Base-by-base conservation (phyloP, 208 protist species). In the Trypanosoma brucei region DNA sequence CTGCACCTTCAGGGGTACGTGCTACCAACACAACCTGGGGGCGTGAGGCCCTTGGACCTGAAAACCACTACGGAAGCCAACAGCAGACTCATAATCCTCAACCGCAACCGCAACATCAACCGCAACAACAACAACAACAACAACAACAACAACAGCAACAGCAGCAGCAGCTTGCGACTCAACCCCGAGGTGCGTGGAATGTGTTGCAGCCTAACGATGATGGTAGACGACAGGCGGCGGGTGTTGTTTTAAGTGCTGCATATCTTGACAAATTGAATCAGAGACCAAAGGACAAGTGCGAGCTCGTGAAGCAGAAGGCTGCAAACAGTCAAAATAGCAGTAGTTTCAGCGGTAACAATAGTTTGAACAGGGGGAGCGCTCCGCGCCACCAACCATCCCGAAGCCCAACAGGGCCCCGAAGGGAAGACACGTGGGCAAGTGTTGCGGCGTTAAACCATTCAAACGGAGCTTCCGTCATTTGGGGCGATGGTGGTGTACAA, bases 401-500 rank as follows among this genome's bases (percentile, higher is more conserved):
- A 14, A 70, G 6, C 57, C 30, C 46, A 42, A 34, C 7, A 38
- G 65, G 39, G 3, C 11, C 14, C 14, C 30, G 51, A 33, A n/a
- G 4, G 9, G 58, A 61, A 49, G 60, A 67, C 46, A 45, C 46
- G 35, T 72, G 67, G 67, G 40, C 58, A 6, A 64, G 4, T 50
- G 8, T 11, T 14, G 35, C 60, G 9, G 40, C 36, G 22, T 39
- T 65, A 30, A n/a, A 13, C 9, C 44, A 60, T 35, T 44, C 44
- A 31, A 46, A 30, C 49, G 49, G n/a, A 7, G 56, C 14, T 42
- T 33, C 59, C 6, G 60, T 31, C 11, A 67, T 66, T 37, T 72
- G 67, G 67, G 3, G 55, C 45, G 67, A 66, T 51, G 53, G 35
- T n/a, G 35, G 36, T 51, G 22, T 44, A 11, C 40, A 13, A 0